These are phyloP conservation scores for Exophiala bonariae DNA, from an alignment of 2,329 filamentous ascomycete genomes.

Conservation along the genomic window DNA sequence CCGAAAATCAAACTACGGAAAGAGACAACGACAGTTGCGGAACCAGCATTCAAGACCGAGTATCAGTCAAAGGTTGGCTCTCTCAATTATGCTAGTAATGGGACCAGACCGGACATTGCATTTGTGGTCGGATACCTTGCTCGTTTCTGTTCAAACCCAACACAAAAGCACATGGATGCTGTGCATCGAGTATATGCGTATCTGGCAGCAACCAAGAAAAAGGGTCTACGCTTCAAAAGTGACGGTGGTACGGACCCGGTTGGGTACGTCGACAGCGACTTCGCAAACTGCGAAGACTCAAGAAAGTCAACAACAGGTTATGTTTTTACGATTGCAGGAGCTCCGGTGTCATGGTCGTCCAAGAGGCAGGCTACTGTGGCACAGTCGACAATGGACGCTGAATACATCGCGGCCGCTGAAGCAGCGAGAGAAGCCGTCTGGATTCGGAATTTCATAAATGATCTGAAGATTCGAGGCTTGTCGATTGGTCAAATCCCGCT, in stretches of 20 bases:
- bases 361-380: constrained; percentile 27
- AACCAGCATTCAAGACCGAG: constrained; percentile 1
- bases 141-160: constrained; percentile 2
- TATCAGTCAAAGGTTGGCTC: constrained; percentile 13
- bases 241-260: background rate
- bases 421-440: constrained; percentile 11
- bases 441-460: constrained; percentile 14
- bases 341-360: constrained; percentile 28
- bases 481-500: background rate
- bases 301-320: constrained; percentile 25
- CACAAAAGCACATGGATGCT: constrained; percentile 3
- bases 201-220: background rate
- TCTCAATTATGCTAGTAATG: background rate
- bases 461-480: constrained; percentile 4
- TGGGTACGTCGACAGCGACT: constrained; percentile 8
- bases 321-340: constrained; percentile 27
- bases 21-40: background rate
- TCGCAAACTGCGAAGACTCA: constrained; percentile 6
- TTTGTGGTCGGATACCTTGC: background rate
- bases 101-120: constrained; percentile 9
- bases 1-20: background rate
- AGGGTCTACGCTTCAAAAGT: background rate
- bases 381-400: constrained; percentile 25
- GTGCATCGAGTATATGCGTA: constrained; percentile 2
- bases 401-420: constrained; percentile 23